Percentiles rank a stretch among this genome's conserved stretches.
Conservation (phyloP, 805 yeast species). For the Sugiyamaella floridensis region DNA sequence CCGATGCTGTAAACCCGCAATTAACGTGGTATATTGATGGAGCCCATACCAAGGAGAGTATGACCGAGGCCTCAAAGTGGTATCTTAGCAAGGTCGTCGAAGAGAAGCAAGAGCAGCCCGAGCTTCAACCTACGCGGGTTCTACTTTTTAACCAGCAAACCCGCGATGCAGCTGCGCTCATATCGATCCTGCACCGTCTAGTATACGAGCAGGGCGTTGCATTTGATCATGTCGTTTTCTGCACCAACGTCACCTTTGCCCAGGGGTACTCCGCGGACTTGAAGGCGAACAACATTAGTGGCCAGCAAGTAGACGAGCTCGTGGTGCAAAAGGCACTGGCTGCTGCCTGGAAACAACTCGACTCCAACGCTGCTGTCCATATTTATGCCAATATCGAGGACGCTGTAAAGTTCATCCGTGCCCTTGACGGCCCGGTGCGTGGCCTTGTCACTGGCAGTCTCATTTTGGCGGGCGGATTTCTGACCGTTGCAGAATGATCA, state of each 20-base stretch:
- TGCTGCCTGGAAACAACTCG: constrained; percentile 56
- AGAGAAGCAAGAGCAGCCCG: constrained; percentile 10
- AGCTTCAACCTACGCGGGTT: constrained; percentile 32
- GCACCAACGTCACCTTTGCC: constrained; percentile 89
- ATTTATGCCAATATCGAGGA: constrained; percentile 73
- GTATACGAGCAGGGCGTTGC: constrained; percentile 27
- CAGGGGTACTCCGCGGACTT: constrained; percentile 73
- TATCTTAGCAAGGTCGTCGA: constrained; percentile 33
- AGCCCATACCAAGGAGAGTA: constrained; percentile 88
- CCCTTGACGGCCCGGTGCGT: constrained; percentile 39
- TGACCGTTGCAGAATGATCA: constrained; percentile 63
- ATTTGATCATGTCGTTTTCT: constrained; percentile 75
- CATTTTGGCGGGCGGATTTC: constrained; percentile 88
- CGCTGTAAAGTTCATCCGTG: constrained; percentile 49
- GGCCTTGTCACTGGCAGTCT: constrained; percentile 92
- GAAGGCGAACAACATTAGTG: constrained; percentile 76
- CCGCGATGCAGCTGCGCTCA: constrained; percentile 67
- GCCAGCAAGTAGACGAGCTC: constrained; percentile 69
- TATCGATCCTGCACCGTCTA: constrained; percentile 42
- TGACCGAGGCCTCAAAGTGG: constrained; percentile 80
- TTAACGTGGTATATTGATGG: constrained; percentile 89
- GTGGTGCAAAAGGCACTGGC: constrained; percentile 74
- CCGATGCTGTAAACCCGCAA: constrained; percentile 29
- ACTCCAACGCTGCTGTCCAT: constrained; percentile 35
- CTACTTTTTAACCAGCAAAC: constrained; percentile 91